Base-by-base conservation (phyloP, 768 basidiomycete species). In the Guyanaporus albipodus region DNA sequence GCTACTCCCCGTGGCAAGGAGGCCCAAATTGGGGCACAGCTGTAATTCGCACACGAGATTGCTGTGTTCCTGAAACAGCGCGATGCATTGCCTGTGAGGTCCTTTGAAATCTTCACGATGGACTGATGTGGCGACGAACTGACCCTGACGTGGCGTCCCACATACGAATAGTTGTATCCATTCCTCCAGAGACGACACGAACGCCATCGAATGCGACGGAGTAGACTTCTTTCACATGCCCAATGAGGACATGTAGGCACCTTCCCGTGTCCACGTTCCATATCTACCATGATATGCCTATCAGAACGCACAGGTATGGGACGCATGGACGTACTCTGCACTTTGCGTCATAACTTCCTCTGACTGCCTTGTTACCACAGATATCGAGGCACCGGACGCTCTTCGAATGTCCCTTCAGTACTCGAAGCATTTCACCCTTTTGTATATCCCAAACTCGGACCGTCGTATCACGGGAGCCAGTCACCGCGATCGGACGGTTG, bases 371-470 rank as follows among this genome's bases (percentile, higher is more conserved):
- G 52, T 82, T 83, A 21, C 91, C 95, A 55, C 80, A 85, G 11
- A 93, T 83, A 64, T 97, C 95, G 24, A 97, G 69, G 61, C 91
- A 91, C 37, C 95, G 71, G 12, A 98, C 94, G 55, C 87, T 91
- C 32, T 79, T 72, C 22, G 72, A 68, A 62, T 99, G 95, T 0
- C 95, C 95, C 17, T 71, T 66, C 26, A 99, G 72, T 7, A 83
- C 71, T 15, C 79, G 73, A 27, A 89, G 60, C 48, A 79, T 67
- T 37, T 76, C 72, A 0, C 95, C 95, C 11, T 73, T 76, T 64
- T 91, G 87, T 27, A 99, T 78, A 64, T 99, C 90, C 95, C 95
- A 99, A 0, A 96, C 89, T 1, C 91, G 76, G 29, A 97, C 61
- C 4, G 89, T 91, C 14, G 77, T 71, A 56, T 98, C 95, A 15